phyloP scores from a whole-genome alignment of 1,284 basidiomycete genomes.

The Sporisorium reilianum region DNA sequence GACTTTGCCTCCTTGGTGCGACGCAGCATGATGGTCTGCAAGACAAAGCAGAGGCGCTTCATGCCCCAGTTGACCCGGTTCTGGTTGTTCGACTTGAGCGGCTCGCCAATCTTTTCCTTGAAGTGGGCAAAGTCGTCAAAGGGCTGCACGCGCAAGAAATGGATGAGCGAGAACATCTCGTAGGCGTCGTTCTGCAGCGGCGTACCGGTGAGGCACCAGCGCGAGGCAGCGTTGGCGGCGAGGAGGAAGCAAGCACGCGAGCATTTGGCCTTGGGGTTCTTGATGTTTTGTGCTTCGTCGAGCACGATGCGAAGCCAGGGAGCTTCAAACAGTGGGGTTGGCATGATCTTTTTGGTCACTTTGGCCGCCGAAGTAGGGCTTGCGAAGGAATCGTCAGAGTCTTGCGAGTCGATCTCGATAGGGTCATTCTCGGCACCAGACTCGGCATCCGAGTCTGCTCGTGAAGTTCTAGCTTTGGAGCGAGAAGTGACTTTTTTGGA shows the following conservation, averaged over 20 bases:
- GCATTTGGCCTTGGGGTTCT: conserved; percentile 86
- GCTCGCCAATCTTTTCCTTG: conserved; percentile 81
- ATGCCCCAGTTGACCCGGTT: conserved; percentile 63
- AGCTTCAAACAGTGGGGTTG: conserved; percentile 78
- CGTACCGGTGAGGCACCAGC: conserved; percentile 70
- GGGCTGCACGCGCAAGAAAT: conserved; percentile 87
- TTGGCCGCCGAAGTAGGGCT: conserved; percentile 58
- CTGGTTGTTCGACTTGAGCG: conserved; percentile 72
- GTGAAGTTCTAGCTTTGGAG: conserved; percentile 6
- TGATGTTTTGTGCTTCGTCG: conserved; percentile 97
- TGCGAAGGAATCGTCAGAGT: conserved; percentile 63
- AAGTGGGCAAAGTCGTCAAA: conserved; percentile 84
- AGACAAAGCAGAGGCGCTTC: conserved; percentile 75
- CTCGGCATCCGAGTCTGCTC: conserved; percentile 40
- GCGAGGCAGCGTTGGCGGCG: conserved; percentile 51
- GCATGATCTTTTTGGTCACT: conserved; percentile 69
- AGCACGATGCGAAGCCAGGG: conserved; percentile 89
- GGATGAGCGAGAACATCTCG: conserved; percentile 88
- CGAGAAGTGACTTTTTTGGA: conserved; percentile 18
- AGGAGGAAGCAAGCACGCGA: conserved; percentile 83
- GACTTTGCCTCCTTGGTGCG: conserved; percentile 84
- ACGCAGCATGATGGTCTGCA: conserved; percentile 89
- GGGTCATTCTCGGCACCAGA: conserved; percentile 11
- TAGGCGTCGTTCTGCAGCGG: conserved; percentile 83
- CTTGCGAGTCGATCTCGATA: conserved; percentile 68